Conservation (phyloP, 352 stramenopile genomes). For the Plasmopara halstedii region DNA sequence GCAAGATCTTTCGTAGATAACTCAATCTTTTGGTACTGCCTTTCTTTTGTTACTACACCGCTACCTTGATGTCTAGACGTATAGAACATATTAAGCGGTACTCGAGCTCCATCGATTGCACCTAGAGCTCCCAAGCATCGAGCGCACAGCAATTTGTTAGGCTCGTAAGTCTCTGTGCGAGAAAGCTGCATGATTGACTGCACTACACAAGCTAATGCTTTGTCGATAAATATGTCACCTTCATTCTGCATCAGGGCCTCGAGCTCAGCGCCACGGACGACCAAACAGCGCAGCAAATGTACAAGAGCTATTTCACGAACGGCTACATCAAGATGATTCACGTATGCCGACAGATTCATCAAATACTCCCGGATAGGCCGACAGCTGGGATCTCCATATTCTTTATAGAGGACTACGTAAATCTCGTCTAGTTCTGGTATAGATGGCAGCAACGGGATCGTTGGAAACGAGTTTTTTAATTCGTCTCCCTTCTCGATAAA, state of each 20-base stretch:
- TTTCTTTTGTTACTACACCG: conserved; percentile 29
- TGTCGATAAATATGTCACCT: conserved; percentile 59
- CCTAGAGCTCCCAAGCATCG: conserved; percentile 70
- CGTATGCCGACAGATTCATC: conserved; percentile 40
- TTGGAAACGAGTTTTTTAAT: conserved; percentile 54
- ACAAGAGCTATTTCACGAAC: conserved; percentile 72
- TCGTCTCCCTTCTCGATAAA: conserved; percentile 62
- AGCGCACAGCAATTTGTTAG: conserved; percentile 62
- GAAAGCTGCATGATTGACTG: conserved; percentile 64
- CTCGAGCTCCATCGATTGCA: conserved; percentile 70
- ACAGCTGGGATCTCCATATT: conserved; percentile 48
- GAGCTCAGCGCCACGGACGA: conserved; percentile 53
- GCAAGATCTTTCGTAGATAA: conserved; percentile 74
- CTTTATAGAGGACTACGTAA: conserved; percentile 40
- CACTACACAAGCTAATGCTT: conserved; percentile 44
- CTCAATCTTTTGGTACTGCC: conserved; percentile 37
- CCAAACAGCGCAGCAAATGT: conserved; percentile 59
- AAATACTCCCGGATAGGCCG: conserved; percentile 47
- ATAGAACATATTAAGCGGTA: conserved; percentile 64
- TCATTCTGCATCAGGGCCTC: conserved; percentile 62
- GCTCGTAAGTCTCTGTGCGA: conserved; percentile 50
- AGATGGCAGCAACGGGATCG: conserved; percentile 58
- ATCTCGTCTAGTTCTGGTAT: conserved; percentile 63
- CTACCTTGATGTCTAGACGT: conserved; percentile 20
- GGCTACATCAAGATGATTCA: conserved; percentile 72